Percentiles rank a stretch among this genome's conserved stretches.
Evolutionary conservation across 2,329 filamentous ascomycete species (phyloP).

Genomic region (Coleophoma eucalyptorum): DNA sequence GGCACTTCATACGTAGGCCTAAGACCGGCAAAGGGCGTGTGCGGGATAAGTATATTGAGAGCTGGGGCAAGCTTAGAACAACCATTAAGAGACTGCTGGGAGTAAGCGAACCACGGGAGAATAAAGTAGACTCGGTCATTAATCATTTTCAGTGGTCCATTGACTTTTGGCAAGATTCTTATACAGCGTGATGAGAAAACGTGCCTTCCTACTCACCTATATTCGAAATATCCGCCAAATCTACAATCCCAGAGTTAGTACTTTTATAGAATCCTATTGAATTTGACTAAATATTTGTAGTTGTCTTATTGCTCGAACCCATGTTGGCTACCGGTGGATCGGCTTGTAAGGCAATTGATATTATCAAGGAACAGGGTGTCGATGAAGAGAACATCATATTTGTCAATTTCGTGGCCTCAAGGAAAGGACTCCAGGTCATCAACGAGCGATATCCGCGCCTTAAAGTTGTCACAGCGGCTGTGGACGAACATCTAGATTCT

Average conservation of each 20-base stretch:
- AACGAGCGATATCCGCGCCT: conserved; percentile 16
- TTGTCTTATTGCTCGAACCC: conserved; percentile 17
- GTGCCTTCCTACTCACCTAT: conserved; percentile 26
- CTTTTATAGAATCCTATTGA: not conserved
- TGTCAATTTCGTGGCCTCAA: conserved; percentile 25
- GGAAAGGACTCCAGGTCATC: conserved; percentile 18
- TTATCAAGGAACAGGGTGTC: conserved; percentile 12
- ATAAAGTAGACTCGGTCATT: too few species aligned
- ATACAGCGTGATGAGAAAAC: conserved; percentile 30
- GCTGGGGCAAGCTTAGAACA: conserved; percentile 29
- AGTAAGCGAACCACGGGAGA: conserved; percentile 9
- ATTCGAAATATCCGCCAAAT: conserved; percentile 36
- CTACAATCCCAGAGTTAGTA: conserved; percentile 34
- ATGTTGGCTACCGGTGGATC: conserved; percentile 23
- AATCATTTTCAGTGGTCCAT: conserved; percentile 12
- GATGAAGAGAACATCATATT: conserved; percentile 24
- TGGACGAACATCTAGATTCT: conserved; percentile 12
- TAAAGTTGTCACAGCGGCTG: conserved; percentile 17
- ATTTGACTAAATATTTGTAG: conserved; percentile 4
- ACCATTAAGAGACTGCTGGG: conserved; percentile 22
- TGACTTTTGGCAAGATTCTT: conserved; percentile 29
- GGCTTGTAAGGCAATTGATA: conserved; percentile 15
- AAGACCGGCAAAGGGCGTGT: conserved; percentile 14
- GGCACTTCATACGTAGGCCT: not conserved
- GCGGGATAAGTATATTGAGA: conserved; percentile 29